These are phyloP conservation scores for Suillus placidus DNA, from an alignment of 768 basidiomycete species.

Conservation along the genomic window DNA sequence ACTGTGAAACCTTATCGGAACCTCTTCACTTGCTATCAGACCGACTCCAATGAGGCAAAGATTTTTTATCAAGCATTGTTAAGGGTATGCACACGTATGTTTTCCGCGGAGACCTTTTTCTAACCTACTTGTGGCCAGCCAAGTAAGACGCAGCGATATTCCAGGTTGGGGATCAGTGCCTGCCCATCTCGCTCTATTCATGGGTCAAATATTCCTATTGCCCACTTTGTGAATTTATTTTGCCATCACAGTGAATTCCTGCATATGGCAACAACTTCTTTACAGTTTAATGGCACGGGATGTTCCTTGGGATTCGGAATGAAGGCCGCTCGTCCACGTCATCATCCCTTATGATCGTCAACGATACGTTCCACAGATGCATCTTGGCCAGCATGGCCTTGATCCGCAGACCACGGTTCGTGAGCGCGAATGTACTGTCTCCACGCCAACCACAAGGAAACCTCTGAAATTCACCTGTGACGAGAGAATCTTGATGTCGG, in stretches of 20 bases:
- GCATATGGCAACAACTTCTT: background rate
- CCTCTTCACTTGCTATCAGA: background rate
- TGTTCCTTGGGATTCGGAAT: background rate
- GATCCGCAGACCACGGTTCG: conserved; percentile 11
- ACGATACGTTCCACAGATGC: background rate
- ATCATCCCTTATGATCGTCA: background rate
- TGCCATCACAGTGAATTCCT: background rate
- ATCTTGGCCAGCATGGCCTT: conserved; percentile 1
- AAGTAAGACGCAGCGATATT: background rate
- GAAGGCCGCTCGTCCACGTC: background rate
- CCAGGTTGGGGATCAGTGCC: background rate
- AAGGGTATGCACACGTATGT: background rate
- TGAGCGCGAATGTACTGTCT: conserved; percentile 10
- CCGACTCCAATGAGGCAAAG: background rate
- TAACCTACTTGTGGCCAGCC: background rate
- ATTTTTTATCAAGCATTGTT: background rate
- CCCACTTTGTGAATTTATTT: background rate
- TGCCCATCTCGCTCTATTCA: background rate
- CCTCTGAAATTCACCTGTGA: background rate
- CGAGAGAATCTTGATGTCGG: background rate
- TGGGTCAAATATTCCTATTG: background rate
- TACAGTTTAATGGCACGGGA: background rate
- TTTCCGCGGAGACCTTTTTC: background rate
- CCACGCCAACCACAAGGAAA: background rate
- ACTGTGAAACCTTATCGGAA: background rate